phyloP scores from a whole-genome alignment of 768 basidiomycete genomes.

The Lanmaoa rubissima region DNA sequence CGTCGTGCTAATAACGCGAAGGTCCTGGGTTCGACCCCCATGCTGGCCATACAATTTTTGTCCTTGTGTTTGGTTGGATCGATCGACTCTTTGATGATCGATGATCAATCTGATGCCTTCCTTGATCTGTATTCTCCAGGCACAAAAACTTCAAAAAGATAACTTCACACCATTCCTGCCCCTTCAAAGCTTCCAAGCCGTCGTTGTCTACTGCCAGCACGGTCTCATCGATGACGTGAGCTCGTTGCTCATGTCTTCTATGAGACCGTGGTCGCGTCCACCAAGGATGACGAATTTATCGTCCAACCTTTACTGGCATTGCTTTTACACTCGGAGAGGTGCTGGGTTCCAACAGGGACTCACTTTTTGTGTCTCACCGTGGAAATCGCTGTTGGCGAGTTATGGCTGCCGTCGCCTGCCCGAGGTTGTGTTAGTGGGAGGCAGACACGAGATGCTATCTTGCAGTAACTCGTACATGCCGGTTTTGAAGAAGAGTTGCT shows the following conservation, averaged over 20 bases:
- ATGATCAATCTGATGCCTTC: too few relatives aligned
- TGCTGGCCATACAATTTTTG: conserved; percentile 14
- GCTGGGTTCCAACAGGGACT: not conserved
- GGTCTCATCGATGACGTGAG: not conserved
- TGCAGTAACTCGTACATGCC: too few relatives aligned
- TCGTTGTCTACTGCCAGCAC: not conserved
- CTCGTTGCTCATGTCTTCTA: not conserved
- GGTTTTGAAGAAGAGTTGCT: too few relatives aligned
- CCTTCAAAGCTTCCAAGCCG: not conserved
- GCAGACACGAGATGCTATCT: too few relatives aligned
- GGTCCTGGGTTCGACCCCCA: conserved; percentile 23
- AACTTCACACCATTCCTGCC: not conserved
- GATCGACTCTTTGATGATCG: too few relatives aligned
- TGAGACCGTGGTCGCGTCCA: not conserved
- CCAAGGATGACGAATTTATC: not conserved
- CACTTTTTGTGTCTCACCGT: not conserved
- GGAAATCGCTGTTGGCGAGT: too few relatives aligned
- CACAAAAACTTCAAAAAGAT: not conserved
- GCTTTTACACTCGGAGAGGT: not conserved
- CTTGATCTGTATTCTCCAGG: not conserved
- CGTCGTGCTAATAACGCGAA: conserved; percentile 65
- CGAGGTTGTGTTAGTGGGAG: too few relatives aligned
- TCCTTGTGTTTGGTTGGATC: not conserved
- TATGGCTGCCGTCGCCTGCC: too few relatives aligned
- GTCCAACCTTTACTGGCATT: not conserved